Evolutionary conservation across 495 filamentous ascomycete genomes (phyloP), one percentile per base, ranked within the genome.

Genomic region (Neurospora sp.): DNA sequence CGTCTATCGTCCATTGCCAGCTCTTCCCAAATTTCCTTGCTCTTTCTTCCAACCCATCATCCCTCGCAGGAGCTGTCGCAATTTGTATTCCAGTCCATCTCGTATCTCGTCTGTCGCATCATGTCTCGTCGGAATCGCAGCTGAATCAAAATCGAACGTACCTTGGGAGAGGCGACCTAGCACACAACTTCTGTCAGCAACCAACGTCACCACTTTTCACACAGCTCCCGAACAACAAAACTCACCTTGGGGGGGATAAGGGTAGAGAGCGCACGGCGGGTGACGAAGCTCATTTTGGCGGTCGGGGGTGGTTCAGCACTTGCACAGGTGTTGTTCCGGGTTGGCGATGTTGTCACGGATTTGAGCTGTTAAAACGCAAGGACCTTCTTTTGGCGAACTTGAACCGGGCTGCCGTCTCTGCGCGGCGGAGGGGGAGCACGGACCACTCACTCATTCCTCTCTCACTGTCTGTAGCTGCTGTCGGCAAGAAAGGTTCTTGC

Each of bases 221-320:
- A 8, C 53, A 20, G 11, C 14, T 59, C 22, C 14, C n/a, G 20
- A 39, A 40, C 22, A 70, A 35, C 42, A 48, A 68, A 75, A 59
- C 88, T 75, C 89, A 95, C 94, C 92, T 98, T 98, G 77, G 96
- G 96, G 77, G 96, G 96, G 83, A 99, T 97, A 81, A 99, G 88
- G 87, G 96, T 97, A 79, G 96, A 98, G 80, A 99, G 91, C 88
- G 88, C 91, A 83, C 95, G 89, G 83, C 91, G 91, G 78, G 88
- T 87, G 78, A 96, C 89, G 89, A 88, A 94, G 86, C 94, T 97
- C 95, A 97, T 98, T 83, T 85, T 91, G 88, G 81, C 81, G 82
- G 83, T 71, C 41, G 74, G 73, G 68, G 72, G 72, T 73, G 69
- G 42, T 79, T 66, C 73, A 69, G 76, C 72, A 72, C 72, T 72